Evolutionary conservation across 176 grass and related monocot species (phyloP).

Genomic region (Cymbopogon citratus): DNA sequence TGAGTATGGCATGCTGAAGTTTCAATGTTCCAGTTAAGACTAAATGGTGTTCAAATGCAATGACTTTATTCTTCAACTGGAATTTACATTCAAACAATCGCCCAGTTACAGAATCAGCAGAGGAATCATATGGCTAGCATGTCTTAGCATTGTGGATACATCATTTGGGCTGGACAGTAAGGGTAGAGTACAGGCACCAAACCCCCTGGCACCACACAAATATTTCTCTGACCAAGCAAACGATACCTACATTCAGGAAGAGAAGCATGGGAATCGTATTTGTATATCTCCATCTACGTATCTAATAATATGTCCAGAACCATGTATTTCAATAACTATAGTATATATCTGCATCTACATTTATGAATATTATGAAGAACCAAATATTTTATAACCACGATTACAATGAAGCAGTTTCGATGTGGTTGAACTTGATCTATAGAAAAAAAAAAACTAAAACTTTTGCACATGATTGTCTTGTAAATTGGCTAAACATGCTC

Average conservation of each 20-base stretch:
- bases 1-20: not conserved
- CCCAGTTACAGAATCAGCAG: not conserved
- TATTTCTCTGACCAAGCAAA: not conserved
- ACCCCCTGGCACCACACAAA: not conserved
- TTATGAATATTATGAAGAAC: not conserved
- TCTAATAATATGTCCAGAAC: not conserved
- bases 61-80: not conserved
- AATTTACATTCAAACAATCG: not conserved
- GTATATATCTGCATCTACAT: not conserved
- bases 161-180: not conserved
- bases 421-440: no score
- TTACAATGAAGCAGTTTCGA: no score
- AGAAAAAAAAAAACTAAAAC: no score
- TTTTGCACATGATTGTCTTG: no score
- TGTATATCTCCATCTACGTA: not conserved
- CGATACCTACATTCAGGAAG: not conserved
- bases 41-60: not conserved
- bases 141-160: not conserved
- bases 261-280: not conserved
- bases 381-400: no score
- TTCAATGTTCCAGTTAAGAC: not conserved
- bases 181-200: not conserved
- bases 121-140: not conserved
- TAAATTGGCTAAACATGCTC: no score
- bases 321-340: not conserved